Percentiles rank a stretch among this genome's conserved stretches.
These are phyloP conservation scores for Alternaria angustiovoidea DNA, from an alignment of 2,329 filamentous ascomycete species.

Conservation along the genomic window DNA sequence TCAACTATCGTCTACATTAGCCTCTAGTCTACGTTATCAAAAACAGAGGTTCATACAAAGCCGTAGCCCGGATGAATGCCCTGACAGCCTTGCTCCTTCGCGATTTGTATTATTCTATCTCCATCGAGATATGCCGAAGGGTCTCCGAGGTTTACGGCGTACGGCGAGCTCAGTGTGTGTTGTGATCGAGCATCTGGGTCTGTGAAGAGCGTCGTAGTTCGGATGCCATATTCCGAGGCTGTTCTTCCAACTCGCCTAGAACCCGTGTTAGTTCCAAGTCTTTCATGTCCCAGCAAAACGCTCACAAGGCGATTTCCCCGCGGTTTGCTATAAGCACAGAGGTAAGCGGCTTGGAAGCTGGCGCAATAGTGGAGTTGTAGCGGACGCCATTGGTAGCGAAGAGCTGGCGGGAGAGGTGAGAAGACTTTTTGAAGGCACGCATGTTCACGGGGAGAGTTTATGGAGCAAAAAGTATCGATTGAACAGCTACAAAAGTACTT, in stretches of 20 bases:
- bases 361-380: constrained; percentile 41
- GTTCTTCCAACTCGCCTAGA: constrained; percentile 81
- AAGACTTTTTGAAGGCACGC: constrained; percentile 47
- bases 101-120: constrained; percentile 87
- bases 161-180: constrained; percentile 85
- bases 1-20: constrained; percentile 60
- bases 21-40: not conserved
- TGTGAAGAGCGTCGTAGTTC: constrained; percentile 93
- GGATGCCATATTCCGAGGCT: constrained; percentile 85
- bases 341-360: constrained; percentile 57
- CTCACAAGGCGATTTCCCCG: constrained; percentile 89
- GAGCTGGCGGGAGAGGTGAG: constrained; percentile 47
- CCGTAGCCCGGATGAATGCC: constrained; percentile 97
- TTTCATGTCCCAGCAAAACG: not conserved
- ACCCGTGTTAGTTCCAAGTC: not conserved
- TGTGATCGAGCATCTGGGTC: constrained; percentile 87
- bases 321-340: constrained; percentile 96
- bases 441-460: constrained; percentile 34
- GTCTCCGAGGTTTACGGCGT: constrained; percentile 82
- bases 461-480: constrained; percentile 20
- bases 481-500: constrained; percentile 28
- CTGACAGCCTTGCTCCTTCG: constrained; percentile 84
- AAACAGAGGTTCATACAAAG: constrained; percentile 61
- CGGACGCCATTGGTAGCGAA: constrained; percentile 40
- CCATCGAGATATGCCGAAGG: constrained; percentile 91